These are phyloP conservation scores for Aspergillaceae sp. DNA, from an alignment of 2,329 filamentous ascomycete genomes.

Conservation along the genomic window DNA sequence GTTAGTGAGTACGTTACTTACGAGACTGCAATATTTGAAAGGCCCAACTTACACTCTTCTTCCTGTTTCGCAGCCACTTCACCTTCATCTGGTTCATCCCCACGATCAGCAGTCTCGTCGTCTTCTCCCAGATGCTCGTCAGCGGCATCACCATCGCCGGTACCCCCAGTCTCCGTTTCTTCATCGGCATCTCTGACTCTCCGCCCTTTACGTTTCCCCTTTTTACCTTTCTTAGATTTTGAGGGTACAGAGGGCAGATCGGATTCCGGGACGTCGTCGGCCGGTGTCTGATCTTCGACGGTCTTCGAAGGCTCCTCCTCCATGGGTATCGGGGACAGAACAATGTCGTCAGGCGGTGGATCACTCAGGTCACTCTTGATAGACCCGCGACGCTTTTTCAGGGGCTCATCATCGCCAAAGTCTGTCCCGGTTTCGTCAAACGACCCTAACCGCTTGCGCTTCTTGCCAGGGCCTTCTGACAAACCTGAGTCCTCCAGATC, in stretches of 20 bases:
- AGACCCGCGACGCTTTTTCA: constrained; percentile 35
- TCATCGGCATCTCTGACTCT: constrained; percentile 33
- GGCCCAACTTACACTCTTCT: constrained; percentile 40
- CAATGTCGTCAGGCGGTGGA: constrained; percentile 24
- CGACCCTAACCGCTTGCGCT: constrained; percentile 32
- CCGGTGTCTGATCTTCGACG: constrained; percentile 22
- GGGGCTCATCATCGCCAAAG: constrained; percentile 30
- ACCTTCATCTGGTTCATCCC: constrained; percentile 38
- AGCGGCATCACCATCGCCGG: constrained; percentile 35
- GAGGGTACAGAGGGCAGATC: constrained; percentile 20
- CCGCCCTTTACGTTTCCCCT: constrained; percentile 39
- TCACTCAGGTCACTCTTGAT: constrained; percentile 30
- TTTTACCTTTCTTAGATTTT: constrained; percentile 37
- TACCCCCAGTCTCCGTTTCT: constrained; percentile 27
- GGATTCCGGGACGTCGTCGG: constrained; percentile 24
- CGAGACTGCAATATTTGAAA: background rate
- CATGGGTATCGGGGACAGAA: constrained; percentile 27
- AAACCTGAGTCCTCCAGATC: constrained; percentile 20
- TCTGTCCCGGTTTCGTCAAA: constrained; percentile 29
- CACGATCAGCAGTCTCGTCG: constrained; percentile 38
- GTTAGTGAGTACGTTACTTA: constrained; percentile 1
- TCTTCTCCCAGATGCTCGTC: constrained; percentile 43
- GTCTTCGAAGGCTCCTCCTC: constrained; percentile 25
- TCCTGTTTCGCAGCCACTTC: constrained; percentile 42
- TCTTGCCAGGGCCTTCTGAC: constrained; percentile 28